Percentiles rank a stretch among this genome's conserved stretches.
phyloP scores from a whole-genome alignment of 2,329 filamentous ascomycete genomes.

The Phoma sp. region DNA sequence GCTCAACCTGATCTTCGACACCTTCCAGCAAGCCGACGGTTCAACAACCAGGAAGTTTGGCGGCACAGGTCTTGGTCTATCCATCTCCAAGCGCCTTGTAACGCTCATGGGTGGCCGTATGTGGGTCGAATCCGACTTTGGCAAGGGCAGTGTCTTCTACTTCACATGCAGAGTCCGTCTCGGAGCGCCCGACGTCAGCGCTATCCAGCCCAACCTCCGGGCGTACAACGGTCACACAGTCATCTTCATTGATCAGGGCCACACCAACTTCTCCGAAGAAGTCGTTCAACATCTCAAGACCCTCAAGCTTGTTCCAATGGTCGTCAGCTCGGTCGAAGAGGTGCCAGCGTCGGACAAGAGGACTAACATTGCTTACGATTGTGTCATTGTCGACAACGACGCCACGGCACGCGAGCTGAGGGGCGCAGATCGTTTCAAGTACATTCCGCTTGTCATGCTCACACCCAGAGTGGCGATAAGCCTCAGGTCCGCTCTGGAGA shows the following conservation, averaged over 20 bases:
- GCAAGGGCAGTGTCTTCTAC: constrained; percentile 91
- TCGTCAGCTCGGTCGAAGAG: constrained; percentile 79
- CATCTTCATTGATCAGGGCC: constrained; percentile 90
- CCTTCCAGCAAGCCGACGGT: constrained; percentile 97
- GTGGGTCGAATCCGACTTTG: constrained; percentile 93
- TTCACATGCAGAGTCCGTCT: constrained; percentile 93
- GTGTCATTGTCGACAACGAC: constrained; percentile 93
- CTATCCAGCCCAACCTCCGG: constrained; percentile 81
- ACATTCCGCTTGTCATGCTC: constrained; percentile 91
- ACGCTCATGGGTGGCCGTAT: constrained; percentile 96
- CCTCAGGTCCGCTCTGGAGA: constrained; percentile 89
- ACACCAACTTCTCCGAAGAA: constrained; percentile 76
- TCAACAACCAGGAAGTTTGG: constrained; percentile 96
- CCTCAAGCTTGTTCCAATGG: constrained; percentile 80
- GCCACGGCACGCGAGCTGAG: constrained; percentile 85
- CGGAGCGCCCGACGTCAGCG: constrained; percentile 76
- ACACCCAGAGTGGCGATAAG: constrained; percentile 89
- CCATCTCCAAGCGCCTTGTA: constrained; percentile 92
- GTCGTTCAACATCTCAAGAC: constrained; percentile 79
- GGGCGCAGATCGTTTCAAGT: constrained; percentile 94
- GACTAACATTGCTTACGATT: constrained; percentile 76
- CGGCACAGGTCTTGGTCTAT: constrained; percentile 89
- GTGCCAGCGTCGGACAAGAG: constrained; percentile 61
- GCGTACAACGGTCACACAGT: constrained; percentile 94
- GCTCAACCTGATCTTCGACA: constrained; percentile 96